Conservation (phyloP, 1,284 basidiomycete genomes). For the Ceratobasidium theobromae region DNA sequence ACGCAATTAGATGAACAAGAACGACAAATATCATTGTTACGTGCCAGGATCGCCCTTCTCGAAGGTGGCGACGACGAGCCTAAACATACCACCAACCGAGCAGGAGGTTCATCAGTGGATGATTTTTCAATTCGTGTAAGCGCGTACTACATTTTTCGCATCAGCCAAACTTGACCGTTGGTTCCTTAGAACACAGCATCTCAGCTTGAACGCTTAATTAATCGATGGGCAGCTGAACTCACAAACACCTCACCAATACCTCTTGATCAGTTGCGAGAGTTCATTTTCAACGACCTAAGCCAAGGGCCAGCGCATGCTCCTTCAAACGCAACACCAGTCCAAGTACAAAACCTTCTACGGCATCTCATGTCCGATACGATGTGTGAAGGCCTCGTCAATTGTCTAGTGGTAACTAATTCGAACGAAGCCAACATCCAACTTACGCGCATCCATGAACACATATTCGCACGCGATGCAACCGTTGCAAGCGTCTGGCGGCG, state of each 20-base stretch:
- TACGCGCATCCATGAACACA: slow-evolving; percentile 78
- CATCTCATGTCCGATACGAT: slow-evolving; percentile 75
- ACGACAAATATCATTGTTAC: slow-evolving; percentile 68
- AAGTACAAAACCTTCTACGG: slow-evolving; percentile 71
- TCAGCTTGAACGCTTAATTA: slow-evolving; percentile 73
- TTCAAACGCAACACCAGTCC: slow-evolving; percentile 54
- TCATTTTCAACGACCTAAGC: slow-evolving; percentile 60
- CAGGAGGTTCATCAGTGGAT: slow-evolving; percentile 61
- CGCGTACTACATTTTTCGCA: slow-evolving; percentile 3
- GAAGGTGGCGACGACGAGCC: slow-evolving; percentile 57
- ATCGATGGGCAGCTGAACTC: slow-evolving; percentile 77
- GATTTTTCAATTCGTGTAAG: slow-evolving; percentile 80
- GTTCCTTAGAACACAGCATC: slow-evolving; percentile 65
- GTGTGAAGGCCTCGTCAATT: slow-evolving; percentile 76
- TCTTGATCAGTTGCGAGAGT: slow-evolving; percentile 57
- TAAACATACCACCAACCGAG: slow-evolving; percentile 47
- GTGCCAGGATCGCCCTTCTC: slow-evolving; percentile 66
- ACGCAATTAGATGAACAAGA: slow-evolving; percentile 78
- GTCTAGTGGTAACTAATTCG: slow-evolving; percentile 72
- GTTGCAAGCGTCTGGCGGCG: slow-evolving; percentile 81
- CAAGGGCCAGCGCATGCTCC: slow-evolving; percentile 48
- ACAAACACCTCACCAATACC: slow-evolving; percentile 58
- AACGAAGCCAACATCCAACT: slow-evolving; percentile 76
- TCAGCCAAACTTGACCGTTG: neutral
- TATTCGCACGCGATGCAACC: slow-evolving; percentile 76